Percentiles rank a stretch among this genome's conserved stretches.
phyloP scores from a whole-genome alignment of 805 yeast species.

The Saccharomycopsis malanga region DNA sequence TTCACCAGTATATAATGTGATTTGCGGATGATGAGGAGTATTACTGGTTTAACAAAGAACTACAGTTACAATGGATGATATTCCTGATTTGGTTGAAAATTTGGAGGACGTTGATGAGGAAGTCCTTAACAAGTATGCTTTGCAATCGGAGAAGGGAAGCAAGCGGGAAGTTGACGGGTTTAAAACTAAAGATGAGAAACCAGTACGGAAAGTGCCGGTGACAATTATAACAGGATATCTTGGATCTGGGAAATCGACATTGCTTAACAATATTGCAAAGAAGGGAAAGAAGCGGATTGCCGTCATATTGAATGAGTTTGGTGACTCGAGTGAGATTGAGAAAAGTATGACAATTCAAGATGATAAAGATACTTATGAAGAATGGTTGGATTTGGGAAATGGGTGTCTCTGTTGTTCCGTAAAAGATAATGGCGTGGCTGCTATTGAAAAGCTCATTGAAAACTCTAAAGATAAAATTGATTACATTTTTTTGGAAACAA shows the following conservation, averaged over 20 bases:
- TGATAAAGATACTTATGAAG: slow-evolving; percentile 57
- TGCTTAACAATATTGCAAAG: slow-evolving; percentile 66
- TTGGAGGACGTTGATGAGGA: slow-evolving; percentile 25
- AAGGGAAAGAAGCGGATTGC: slow-evolving; percentile 73
- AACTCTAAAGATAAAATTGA: slow-evolving; percentile 70
- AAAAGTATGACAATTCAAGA: slow-evolving; percentile 66
- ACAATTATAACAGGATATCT: slow-evolving; percentile 92
- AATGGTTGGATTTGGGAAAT: slow-evolving; percentile 94
- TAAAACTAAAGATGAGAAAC: slow-evolving; percentile 17
- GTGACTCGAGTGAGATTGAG: slow-evolving; percentile 85
- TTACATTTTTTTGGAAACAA: slow-evolving; percentile 87
- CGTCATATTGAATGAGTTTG: slow-evolving; percentile 86
- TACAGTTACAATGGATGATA: slow-evolving; percentile 24
- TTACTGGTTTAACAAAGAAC: too few species aligned
- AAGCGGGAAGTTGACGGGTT: background rate
- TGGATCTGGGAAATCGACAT: slow-evolving; percentile 91
- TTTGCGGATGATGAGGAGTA: too few species aligned
- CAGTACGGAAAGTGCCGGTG: slow-evolving; percentile 60
- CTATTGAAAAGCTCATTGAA: slow-evolving; percentile 80
- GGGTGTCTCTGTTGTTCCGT: slow-evolving; percentile 97
- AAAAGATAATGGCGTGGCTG: slow-evolving; percentile 89
- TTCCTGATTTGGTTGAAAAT: slow-evolving; percentile 32
- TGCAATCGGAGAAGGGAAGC: background rate
- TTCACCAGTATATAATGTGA: too few species aligned
- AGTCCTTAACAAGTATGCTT: slow-evolving; percentile 6